Evolutionary conservation across 768 basidiomycete species (phyloP).

Genomic region (Amanita muscaria): DNA sequence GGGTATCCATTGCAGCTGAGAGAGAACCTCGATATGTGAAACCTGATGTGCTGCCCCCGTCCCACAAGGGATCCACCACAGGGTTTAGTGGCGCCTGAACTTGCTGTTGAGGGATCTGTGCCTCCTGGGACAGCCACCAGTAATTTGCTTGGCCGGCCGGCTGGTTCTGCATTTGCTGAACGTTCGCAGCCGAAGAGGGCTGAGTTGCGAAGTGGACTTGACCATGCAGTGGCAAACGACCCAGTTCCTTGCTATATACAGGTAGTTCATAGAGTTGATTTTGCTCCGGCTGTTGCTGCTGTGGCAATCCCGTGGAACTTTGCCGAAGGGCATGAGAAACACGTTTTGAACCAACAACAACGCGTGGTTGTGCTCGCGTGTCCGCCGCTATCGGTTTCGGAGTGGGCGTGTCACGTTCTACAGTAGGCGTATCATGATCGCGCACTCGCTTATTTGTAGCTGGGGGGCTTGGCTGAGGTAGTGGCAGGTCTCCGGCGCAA

Average conservation of each 20-base stretch:
- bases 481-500: conserved; percentile 59
- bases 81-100: neutral
- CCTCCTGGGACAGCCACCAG: neutral
- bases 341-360: conserved; percentile 6
- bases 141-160: conserved; percentile 1
- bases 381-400: conserved; percentile 11
- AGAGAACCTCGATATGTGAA: no score
- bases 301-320: neutral
- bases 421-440: conserved; percentile 41
- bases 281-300: no score
- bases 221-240: conserved; percentile 37
- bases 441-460: conserved; percentile 52
- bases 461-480: conserved; percentile 48
- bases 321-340: neutral
- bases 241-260: conserved; percentile 54
- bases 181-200: neutral
- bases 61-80: neutral
- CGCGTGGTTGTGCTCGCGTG: neutral
- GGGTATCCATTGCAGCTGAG: no score
- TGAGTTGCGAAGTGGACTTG: conserved; percentile 20
- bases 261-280: conserved; percentile 36
- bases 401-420: neutral
- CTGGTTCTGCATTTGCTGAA: conserved; percentile 6
- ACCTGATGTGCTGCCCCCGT: neutral
- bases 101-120: neutral